These are phyloP conservation scores for Mucor circinelloides DNA, from an alignment of 371 early-diverging fungal genomes.

Conservation along the genomic window DNA sequence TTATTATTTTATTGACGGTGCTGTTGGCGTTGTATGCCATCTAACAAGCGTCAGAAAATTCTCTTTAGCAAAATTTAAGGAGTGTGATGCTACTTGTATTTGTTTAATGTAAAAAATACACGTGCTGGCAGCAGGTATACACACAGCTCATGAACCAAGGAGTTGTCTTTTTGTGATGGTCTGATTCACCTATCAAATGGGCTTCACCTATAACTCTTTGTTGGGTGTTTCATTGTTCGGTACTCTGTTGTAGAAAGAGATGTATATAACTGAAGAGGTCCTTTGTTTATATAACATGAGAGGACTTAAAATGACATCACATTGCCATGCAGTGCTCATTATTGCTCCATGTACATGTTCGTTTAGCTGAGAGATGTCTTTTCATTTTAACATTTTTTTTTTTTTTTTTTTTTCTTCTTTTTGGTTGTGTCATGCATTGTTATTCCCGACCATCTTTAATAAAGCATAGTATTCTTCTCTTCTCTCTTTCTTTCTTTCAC, in stretches of 20 bases:
- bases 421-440: neutral
- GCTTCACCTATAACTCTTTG: neutral
- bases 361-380: neutral
- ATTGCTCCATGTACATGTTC: neutral
- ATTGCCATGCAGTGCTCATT: neutral
- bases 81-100: neutral
- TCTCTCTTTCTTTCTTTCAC: neutral
- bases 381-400: neutral
- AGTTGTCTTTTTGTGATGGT: neutral
- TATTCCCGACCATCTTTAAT: constrained; percentile 1
- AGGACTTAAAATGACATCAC: constrained; percentile 3
- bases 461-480: neutral
- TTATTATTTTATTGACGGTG: neutral
- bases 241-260: neutral
- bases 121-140: neutral
- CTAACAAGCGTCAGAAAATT: neutral
- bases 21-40: neutral
- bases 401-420: neutral
- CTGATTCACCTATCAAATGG: neutral
- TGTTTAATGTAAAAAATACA: neutral
- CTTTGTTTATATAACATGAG: neutral
- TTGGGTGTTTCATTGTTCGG: neutral
- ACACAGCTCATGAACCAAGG: neutral
- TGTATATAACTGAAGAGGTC: neutral
- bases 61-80: neutral